Conservation (phyloP, 352 stramenopile genomes). For the Phytophthora kernoviae region DNA sequence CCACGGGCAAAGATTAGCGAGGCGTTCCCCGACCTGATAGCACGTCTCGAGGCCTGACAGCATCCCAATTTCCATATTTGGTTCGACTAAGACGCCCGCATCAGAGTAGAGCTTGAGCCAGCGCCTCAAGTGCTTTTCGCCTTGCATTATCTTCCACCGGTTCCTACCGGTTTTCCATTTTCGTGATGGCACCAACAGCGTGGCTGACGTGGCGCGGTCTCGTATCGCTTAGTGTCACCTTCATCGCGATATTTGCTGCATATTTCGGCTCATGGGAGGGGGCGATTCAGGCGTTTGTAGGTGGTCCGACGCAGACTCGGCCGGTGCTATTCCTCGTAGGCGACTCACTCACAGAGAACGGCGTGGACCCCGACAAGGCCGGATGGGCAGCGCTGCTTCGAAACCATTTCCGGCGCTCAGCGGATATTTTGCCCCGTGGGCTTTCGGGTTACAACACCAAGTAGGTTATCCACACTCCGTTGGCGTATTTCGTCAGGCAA, state of each 20-base stretch:
- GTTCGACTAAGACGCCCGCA: slow-evolving; percentile 27
- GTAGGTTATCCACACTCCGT: slow-evolving; percentile 3
- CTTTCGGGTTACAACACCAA: slow-evolving; percentile 61
- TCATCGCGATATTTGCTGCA: slow-evolving; percentile 14
- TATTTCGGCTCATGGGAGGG: slow-evolving; percentile 20
- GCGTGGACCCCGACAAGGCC: slow-evolving; percentile 32
- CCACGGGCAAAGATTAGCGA: slow-evolving; percentile 38
- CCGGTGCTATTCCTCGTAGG: slow-evolving; percentile 53
- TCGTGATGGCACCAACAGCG: slow-evolving; percentile 2
- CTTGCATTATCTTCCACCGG: slow-evolving; percentile 10
- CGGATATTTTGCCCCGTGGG: slow-evolving; percentile 65
- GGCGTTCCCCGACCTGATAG: slow-evolving; percentile 22
- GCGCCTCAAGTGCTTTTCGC: too few species aligned
- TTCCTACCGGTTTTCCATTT: slow-evolving; percentile 24
- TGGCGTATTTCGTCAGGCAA: background rate
- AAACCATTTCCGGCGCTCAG: slow-evolving; percentile 51
- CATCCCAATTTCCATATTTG: slow-evolving; percentile 41
- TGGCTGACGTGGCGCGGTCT: slow-evolving; percentile 8
- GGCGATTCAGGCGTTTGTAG: slow-evolving; percentile 1
- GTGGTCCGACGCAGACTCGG: slow-evolving; percentile 8
- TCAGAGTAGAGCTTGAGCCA: too few species aligned
- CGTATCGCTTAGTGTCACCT: slow-evolving; percentile 10
- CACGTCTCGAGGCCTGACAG: slow-evolving; percentile 38
- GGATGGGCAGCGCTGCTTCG: slow-evolving; percentile 59
- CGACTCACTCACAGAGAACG: slow-evolving; percentile 74